Evolutionary conservation across 2,329 filamentous ascomycete species (phyloP).

Genomic region (Aspergillus pseudoglaucus): DNA sequence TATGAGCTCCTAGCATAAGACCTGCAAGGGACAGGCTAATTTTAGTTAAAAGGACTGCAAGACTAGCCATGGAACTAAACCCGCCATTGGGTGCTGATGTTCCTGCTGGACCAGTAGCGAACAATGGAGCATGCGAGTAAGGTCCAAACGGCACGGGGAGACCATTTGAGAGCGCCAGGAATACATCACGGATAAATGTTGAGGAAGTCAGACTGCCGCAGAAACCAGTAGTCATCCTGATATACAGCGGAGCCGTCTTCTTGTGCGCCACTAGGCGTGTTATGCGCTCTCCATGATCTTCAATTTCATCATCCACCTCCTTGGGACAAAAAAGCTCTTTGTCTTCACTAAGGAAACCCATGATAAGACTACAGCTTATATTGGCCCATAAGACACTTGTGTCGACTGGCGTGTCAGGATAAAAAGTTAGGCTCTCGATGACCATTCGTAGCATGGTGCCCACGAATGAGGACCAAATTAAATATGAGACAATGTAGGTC

Average conservation of each 20-base stretch:
- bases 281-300: neutral
- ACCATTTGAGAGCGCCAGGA: slow-evolving; percentile 51
- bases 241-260: slow-evolving; percentile 63
- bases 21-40: slow-evolving; percentile 61
- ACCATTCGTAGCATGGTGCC: slow-evolving; percentile 67
- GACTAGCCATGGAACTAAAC: slow-evolving; percentile 69
- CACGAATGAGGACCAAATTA: slow-evolving; percentile 72
- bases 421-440: slow-evolving; percentile 67
- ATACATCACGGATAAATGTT: slow-evolving; percentile 70
- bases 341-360: slow-evolving; percentile 80
- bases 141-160: slow-evolving; percentile 34
- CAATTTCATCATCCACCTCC: slow-evolving; percentile 27
- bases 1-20: slow-evolving; percentile 63
- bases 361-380: slow-evolving; percentile 66
- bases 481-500: slow-evolving; percentile 62
- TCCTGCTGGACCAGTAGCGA: slow-evolving; percentile 25
- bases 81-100: slow-evolving; percentile 55
- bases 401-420: slow-evolving; percentile 65
- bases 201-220: slow-evolving; percentile 87
- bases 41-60: slow-evolving; percentile 65
- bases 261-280: slow-evolving; percentile 41
- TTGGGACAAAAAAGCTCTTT: slow-evolving; percentile 60
- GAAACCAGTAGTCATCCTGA: slow-evolving; percentile 77
- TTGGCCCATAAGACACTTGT: slow-evolving; percentile 79
- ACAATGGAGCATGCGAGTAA: slow-evolving; percentile 31